Evolutionary conservation across 148 eudicot genomes (phyloP).

Genomic region (Rhododendron simsii): DNA sequence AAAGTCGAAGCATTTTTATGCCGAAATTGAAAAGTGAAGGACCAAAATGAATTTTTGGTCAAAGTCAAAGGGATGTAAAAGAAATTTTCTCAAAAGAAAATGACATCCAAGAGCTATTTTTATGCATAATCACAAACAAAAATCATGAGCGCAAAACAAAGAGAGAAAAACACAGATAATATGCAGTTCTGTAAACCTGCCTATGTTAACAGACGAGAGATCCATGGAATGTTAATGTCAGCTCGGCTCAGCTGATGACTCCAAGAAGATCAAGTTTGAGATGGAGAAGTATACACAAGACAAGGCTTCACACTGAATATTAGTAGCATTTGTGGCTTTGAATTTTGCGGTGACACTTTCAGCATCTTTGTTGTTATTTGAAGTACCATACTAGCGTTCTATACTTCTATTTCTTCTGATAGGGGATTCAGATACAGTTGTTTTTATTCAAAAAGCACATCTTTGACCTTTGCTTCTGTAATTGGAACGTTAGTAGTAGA

Average conservation of each 20-base stretch:
- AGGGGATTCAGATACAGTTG: not conserved
- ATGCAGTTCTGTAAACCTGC: not conserved
- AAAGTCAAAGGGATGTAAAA: too few relatives aligned
- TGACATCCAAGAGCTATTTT: not conserved
- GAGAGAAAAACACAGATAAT: not conserved
- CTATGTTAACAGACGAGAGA: not conserved
- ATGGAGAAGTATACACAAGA: not conserved
- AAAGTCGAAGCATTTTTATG: too few relatives aligned
- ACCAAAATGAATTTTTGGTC: too few relatives aligned
- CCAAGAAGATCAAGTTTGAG: not conserved
- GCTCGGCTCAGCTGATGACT: not conserved
- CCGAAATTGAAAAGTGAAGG: too few relatives aligned
- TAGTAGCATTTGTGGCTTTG: not conserved
- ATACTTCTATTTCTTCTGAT: not conserved
- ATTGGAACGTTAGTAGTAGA: not conserved
- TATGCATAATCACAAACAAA: not conserved
- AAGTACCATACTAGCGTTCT: not conserved
- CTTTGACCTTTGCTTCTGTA: not conserved
- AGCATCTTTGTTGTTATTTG: not conserved
- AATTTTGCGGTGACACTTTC: not conserved
- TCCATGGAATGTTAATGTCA: not conserved
- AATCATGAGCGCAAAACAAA: not conserved
- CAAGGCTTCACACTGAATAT: not conserved
- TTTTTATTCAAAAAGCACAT: too few relatives aligned
- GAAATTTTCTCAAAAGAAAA: not conserved